Percentiles rank a stretch among this genome's conserved stretches.
phyloP scores from a whole-genome alignment of 2,329 filamentous ascomycete species.

The Lojkania enalia region DNA sequence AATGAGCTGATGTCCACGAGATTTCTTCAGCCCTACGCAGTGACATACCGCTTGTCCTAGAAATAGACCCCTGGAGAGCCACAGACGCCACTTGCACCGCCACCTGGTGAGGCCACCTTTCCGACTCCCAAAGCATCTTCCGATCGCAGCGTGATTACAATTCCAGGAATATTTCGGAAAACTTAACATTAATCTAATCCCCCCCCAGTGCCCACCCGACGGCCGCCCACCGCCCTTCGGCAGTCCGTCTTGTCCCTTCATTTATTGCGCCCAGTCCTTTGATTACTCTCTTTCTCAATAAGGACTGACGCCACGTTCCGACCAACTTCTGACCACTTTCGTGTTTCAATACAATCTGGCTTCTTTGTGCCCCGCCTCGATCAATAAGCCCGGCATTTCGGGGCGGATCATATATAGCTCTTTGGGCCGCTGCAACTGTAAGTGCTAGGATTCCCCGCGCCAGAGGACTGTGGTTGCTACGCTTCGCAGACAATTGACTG shows the following conservation, averaged over 20 bases:
- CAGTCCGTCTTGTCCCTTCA: conserved; percentile 3
- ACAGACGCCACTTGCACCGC: no score
- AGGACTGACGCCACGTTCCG: neutral
- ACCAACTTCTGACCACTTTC: conserved; percentile 18
- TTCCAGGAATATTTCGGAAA: conserved; percentile 8
- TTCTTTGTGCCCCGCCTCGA: conserved; percentile 37
- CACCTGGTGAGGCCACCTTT: conserved; percentile 39
- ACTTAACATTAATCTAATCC: conserved; percentile 20
- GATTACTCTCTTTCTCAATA: conserved; percentile 24
- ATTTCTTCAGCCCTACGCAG: no score
- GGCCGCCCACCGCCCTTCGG: conserved; percentile 6
- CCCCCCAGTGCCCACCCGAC: neutral
- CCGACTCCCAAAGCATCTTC: conserved; percentile 30
- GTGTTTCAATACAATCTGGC: conserved; percentile 42
- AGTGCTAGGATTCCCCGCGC: conserved; percentile 14
- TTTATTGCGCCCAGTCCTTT: conserved; percentile 6
- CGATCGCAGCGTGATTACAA: conserved; percentile 41
- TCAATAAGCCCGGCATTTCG: conserved; percentile 21
- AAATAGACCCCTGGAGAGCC: no score
- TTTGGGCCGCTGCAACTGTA: conserved; percentile 16
- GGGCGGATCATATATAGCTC: conserved; percentile 28
- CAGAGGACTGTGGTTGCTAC: no score
- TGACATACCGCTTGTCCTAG: no score
- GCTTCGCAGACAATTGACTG: conserved; percentile 40
- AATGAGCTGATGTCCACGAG: no score